Conservation (phyloP, 306 rosid species). For the Canavalia gladiata region DNA sequence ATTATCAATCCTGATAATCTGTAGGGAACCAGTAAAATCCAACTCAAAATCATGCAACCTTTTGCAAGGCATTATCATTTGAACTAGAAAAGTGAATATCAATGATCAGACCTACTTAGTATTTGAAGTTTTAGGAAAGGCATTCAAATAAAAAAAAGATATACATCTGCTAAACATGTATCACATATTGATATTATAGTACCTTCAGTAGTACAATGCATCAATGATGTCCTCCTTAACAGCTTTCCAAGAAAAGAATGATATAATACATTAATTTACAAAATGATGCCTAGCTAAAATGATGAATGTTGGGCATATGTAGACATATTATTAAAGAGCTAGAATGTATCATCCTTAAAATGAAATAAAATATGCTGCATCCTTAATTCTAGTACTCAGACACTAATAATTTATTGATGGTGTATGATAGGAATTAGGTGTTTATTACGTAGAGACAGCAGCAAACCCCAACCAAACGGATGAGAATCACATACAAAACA, state of each 20-base stretch:
- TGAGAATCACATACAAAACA: background rate
- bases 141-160: constrained; percentile 33
- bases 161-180: constrained; percentile 3
- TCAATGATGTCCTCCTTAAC: constrained; percentile 12
- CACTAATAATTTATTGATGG: too few relatives aligned
- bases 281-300: background rate
- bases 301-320: constrained; percentile 14
- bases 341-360: background rate
- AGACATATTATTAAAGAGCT: background rate
- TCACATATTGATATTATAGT: background rate
- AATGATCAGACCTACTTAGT: constrained; percentile 13
- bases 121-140: constrained; percentile 18
- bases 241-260: constrained; percentile 21
- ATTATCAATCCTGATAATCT: constrained; percentile 90
- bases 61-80: constrained; percentile 29
- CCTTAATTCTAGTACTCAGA: constrained; percentile 1
- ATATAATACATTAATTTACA: constrained; percentile 9
- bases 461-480: too few relatives aligned
- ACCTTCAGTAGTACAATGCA: background rate
- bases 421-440: too few relatives aligned
- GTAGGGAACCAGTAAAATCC: constrained; percentile 44
- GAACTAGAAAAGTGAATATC: constrained; percentile 26
- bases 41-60: constrained; percentile 42
- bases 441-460: background rate
- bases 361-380: background rate